phyloP scores from a whole-genome alignment of 2,329 filamentous ascomycete genomes.

The Neofusicoccum kwambonambiense region DNA sequence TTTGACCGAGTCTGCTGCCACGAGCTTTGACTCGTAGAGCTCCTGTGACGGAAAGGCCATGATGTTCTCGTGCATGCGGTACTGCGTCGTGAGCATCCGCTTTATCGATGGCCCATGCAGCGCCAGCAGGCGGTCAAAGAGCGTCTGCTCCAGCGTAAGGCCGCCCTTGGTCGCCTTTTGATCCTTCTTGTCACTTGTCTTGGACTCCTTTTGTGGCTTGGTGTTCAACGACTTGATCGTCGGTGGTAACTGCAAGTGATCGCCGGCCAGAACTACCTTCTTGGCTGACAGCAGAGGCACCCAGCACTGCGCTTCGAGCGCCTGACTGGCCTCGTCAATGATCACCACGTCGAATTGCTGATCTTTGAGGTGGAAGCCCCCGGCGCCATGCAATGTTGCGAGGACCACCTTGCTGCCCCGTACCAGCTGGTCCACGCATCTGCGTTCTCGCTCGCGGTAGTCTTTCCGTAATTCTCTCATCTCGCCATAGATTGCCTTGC shows the following conservation, averaged over 20 bases:
- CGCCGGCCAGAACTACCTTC: conserved; percentile 88
- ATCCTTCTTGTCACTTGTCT: conserved; percentile 29
- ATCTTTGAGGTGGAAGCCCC: conserved; percentile 75
- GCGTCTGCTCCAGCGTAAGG: conserved; percentile 76
- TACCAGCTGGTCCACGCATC: conserved; percentile 75
- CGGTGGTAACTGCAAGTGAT: conserved; percentile 90
- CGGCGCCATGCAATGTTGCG: conserved; percentile 88
- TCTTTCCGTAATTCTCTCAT: conserved; percentile 84
- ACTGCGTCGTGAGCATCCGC: conserved; percentile 93
- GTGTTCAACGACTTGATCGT: conserved; percentile 77
- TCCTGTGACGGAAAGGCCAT: conserved; percentile 92
- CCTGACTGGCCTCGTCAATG: conserved; percentile 94
- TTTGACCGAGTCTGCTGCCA: conserved; percentile 78
- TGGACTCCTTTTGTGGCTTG: conserved; percentile 29
- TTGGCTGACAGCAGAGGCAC: conserved; percentile 74
- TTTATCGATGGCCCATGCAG: conserved; percentile 84
- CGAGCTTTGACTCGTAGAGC: conserved; percentile 77
- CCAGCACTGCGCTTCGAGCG: conserved; percentile 96
- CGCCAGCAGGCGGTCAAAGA: conserved; percentile 84
- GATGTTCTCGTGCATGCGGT: conserved; percentile 95
- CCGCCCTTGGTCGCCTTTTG: conserved; percentile 51
- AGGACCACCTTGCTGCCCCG: conserved; percentile 81
- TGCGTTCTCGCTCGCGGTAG: conserved; percentile 78
- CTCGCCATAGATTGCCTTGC: conserved; percentile 78
- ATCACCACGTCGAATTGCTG: conserved; percentile 90